A percentile compares a stretch with the other conserved stretches of the same genome.
These are phyloP conservation scores for Thraustochytrium sp. DNA, from an alignment of 352 stramenopile species.

Conservation along the genomic window DNA sequence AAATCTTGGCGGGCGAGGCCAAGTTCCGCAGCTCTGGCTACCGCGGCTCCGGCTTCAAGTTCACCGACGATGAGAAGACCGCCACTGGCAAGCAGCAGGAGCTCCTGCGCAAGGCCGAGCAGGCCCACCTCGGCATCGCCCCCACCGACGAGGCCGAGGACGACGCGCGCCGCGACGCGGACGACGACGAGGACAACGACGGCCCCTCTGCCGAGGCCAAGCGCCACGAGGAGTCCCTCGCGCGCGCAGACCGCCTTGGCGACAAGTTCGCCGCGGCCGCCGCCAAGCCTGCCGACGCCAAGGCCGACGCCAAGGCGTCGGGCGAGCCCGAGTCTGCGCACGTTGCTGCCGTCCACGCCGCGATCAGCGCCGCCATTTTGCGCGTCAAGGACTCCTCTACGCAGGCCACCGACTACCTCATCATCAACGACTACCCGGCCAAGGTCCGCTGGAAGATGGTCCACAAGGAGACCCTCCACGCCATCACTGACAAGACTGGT, in stretches of 20 bases:
- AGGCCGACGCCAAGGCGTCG: not conserved
- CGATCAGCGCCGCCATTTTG: not conserved
- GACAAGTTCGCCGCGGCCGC: not conserved
- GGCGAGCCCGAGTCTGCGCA: not conserved
- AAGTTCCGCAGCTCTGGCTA: slow-evolving; percentile 91
- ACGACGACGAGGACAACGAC: not conserved
- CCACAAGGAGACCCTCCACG: slow-evolving; percentile 69
- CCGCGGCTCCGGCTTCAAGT: slow-evolving; percentile 97
- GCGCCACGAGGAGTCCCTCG: slow-evolving; percentile 34
- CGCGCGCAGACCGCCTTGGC: not conserved
- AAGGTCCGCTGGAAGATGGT: slow-evolving; percentile 68
- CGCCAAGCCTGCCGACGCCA: not conserved
- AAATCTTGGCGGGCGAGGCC: slow-evolving; percentile 89
- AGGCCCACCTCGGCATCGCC: slow-evolving; percentile 53
- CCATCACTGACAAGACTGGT: slow-evolving; percentile 75
- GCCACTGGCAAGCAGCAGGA: slow-evolving; percentile 85
- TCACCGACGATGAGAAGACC: slow-evolving; percentile 90
- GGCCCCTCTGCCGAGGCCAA: slow-evolving; percentile 27
- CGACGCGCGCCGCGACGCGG: not conserved
- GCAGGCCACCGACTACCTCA: slow-evolving; percentile 52
- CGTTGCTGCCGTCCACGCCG: not conserved
- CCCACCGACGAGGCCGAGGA: slow-evolving; percentile 52
- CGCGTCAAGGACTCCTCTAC: not conserved
- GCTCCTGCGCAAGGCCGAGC: slow-evolving; percentile 75
- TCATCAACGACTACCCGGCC: slow-evolving; percentile 89